These are phyloP conservation scores for Ceratobasidium sp. DNA, from an alignment of 1,284 basidiomycete species.

Conservation along the genomic window DNA sequence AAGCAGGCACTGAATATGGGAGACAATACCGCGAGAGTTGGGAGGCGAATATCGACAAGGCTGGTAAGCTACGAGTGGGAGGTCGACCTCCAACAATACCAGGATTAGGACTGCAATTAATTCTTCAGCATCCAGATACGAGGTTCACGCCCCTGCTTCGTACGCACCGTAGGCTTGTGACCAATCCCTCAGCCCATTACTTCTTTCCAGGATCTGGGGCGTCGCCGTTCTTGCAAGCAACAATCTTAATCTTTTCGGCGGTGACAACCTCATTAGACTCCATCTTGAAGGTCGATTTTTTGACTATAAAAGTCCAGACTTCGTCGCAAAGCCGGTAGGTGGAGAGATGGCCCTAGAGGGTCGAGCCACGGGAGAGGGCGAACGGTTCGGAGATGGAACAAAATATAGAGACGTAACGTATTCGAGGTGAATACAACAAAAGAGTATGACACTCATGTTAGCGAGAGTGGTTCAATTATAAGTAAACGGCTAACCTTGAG, in stretches of 20 bases:
- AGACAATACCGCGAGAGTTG: neutral
- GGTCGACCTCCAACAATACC: neutral
- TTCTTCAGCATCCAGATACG: neutral
- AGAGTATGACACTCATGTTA: neutral
- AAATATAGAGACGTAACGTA: neutral
- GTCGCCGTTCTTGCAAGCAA: conserved; percentile 94
- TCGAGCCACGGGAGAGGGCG: neutral
- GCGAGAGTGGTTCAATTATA: neutral
- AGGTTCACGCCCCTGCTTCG: neutral
- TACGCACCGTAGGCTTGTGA: conserved; percentile 1
- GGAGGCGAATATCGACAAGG: neutral
- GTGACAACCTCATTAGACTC: conserved; percentile 87
- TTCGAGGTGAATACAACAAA: too few relatives aligned
- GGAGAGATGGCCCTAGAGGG: conserved; percentile 84
- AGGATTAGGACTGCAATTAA: neutral
- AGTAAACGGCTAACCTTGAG: conserved; percentile 76
- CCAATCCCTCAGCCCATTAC: conserved; percentile 51
- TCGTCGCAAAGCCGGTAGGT: conserved; percentile 97
- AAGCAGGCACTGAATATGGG: too few relatives aligned
- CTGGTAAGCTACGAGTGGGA: too few relatives aligned
- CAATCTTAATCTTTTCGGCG: conserved; percentile 90
- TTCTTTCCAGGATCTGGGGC: conserved; percentile 83
- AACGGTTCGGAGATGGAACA: neutral
- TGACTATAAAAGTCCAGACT: conserved; percentile 97
- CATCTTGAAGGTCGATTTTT: conserved; percentile 94